Conservation (phyloP, 163 green algal genomes). For the Chloroidium sp. region DNA sequence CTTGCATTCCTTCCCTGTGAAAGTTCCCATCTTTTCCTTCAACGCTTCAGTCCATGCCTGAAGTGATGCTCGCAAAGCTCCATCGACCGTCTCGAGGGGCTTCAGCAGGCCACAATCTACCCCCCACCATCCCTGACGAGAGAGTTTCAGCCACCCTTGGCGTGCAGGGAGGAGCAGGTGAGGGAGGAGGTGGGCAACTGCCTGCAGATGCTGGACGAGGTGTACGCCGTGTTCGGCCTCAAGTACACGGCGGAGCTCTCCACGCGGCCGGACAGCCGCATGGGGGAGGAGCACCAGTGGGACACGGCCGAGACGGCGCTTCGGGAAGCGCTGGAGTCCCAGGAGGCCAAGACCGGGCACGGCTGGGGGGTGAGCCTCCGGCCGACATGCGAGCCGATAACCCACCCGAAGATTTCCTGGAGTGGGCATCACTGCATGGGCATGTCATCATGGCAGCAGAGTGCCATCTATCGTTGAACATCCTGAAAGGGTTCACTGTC, state of each 20-base stretch:
- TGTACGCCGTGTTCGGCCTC: conserved; percentile 91
- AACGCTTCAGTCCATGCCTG: too few species aligned
- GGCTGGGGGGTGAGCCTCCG: conserved; percentile 58
- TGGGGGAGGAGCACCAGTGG: conserved; percentile 87
- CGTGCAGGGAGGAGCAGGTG: conserved; percentile 61
- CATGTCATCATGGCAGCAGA: not conserved
- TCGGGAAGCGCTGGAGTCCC: conserved; percentile 58
- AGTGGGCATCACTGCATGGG: not conserved
- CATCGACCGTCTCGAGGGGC: too few species aligned
- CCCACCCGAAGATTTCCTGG: too few species aligned
- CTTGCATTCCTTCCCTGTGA: too few species aligned
- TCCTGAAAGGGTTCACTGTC: too few species aligned
- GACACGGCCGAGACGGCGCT: conserved; percentile 71
- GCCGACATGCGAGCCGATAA: not conserved
- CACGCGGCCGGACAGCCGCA: conserved; percentile 84
- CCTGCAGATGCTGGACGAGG: conserved; percentile 83
- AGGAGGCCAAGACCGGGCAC: conserved; percentile 35
- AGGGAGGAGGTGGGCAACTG: conserved; percentile 59
- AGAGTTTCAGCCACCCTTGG: too few species aligned
- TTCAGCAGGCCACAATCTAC: too few species aligned
- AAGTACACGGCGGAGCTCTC: conserved; percentile 89
- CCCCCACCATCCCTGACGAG: too few species aligned
- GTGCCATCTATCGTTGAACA: not conserved
- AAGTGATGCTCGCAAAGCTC: too few species aligned
- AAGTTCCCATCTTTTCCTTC: too few species aligned